These are phyloP conservation scores for Ricinus communis DNA, from an alignment of 345 rosid species.

Conservation along the genomic window DNA sequence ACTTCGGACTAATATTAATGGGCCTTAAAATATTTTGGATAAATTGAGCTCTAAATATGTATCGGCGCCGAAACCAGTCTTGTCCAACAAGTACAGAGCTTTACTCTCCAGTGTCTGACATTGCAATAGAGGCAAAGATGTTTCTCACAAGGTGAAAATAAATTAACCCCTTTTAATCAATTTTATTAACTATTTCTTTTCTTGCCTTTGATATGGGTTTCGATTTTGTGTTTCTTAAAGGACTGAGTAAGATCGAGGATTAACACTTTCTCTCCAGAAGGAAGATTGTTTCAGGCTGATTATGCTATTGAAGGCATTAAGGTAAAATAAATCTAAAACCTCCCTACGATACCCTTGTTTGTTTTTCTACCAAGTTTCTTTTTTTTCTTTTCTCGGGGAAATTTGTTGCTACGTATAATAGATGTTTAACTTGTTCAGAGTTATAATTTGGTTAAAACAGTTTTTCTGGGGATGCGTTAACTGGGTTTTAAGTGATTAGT, in stretches of 20 bases:
- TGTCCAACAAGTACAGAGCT: slow-evolving; percentile 32
- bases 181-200: not conserved
- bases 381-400: not conserved
- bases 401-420: not conserved
- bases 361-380: not conserved
- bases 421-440: not conserved
- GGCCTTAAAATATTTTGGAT: not conserved
- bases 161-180: not conserved
- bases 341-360: not conserved
- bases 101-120: slow-evolving; percentile 14
- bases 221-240: slow-evolving; percentile 32
- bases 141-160: slow-evolving; percentile 68
- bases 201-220: not conserved
- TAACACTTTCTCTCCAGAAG: slow-evolving; percentile 98
- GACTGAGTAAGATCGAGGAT: slow-evolving; percentile 99
- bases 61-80: slow-evolving; percentile 16
- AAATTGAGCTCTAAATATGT: no score
- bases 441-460: not conserved
- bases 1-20: no score
- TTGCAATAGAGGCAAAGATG: slow-evolving; percentile 36
- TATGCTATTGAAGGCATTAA: slow-evolving; percentile 98
- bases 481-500: not conserved
- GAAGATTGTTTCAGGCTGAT: slow-evolving; percentile 92
- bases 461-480: not conserved
- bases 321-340: slow-evolving; percentile 36